Evolutionary conservation across 768 basidiomycete genomes (phyloP).

Genomic region (Lactarius akahatsu): DNA sequence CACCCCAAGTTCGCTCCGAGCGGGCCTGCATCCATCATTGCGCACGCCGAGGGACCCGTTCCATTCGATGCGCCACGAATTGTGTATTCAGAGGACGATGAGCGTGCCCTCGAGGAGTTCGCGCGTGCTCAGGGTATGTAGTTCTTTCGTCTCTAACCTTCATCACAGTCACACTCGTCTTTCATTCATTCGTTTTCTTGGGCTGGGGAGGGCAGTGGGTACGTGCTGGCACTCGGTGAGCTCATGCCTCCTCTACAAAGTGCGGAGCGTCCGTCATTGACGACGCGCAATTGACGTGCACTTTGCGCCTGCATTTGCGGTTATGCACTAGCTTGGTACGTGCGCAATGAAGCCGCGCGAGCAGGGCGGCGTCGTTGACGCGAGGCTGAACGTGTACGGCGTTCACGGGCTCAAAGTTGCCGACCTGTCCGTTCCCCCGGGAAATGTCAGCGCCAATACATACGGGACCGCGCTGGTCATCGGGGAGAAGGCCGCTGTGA

Average conservation of each 20-base stretch:
- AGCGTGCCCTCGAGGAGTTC: conserved; percentile 38
- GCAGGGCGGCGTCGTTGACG: too few relatives aligned
- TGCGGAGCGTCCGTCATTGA: neutral
- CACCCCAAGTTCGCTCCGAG: conserved; percentile 37
- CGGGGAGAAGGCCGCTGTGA: conserved; percentile 51
- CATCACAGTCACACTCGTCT: neutral
- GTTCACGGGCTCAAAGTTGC: conserved; percentile 51
- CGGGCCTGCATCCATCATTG: conserved; percentile 31
- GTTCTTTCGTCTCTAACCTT: neutral
- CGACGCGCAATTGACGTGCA: neutral
- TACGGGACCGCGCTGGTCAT: conserved; percentile 45
- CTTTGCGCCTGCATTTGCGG: too few relatives aligned
- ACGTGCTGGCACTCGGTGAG: conserved; percentile 39
- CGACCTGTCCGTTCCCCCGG: conserved; percentile 42
- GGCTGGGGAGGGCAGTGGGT: conserved; percentile 29
- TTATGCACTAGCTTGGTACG: conserved; percentile 46
- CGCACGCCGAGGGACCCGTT: conserved; percentile 27
- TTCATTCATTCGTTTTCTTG: neutral
- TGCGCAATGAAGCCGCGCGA: conserved; percentile 62
- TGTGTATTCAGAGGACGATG: conserved; percentile 37
- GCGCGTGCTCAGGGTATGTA: conserved; percentile 23
- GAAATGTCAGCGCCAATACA: conserved; percentile 43
- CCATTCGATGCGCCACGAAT: conserved; percentile 34
- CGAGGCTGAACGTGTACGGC: too few relatives aligned
- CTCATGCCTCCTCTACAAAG: conserved; percentile 8